Evolutionary conservation across 2,329 filamentous ascomycete species (phyloP), one percentile per base, ranked within the genome.

Genomic region (Epichloe uncinata): DNA sequence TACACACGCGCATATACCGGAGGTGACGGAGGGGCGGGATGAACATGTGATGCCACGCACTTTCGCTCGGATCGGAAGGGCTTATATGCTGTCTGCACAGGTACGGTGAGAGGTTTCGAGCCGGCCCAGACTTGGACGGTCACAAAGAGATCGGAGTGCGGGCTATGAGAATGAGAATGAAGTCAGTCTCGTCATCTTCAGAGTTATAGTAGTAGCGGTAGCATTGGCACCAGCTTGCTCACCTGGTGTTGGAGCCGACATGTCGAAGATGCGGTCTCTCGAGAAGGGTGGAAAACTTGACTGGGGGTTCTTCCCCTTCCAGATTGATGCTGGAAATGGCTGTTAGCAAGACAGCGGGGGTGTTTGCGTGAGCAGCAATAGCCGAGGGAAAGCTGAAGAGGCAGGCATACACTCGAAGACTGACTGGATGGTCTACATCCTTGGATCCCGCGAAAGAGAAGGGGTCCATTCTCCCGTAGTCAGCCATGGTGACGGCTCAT

Each of bases 361-460:
- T 18, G 33, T 48, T 4, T 30, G n/a, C 15, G 12, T 13, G 42
- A 30, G 26, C 50, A n/a, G 12, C 22, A 18, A 38, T 26, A 13
- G 18, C 15, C 33, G 1, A 16, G 12, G 22, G 5, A 15, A 3
- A 12, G 38, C 34, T 38, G 12, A 45, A 36, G 30, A 49, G 38
- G 45, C 40, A 37, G 36, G 57, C 73, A 56, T 61, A 81, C 79
- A 85, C 81, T 66, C 79, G 78, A 59, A 84, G 72, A 68, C 73
- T 80, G 57, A 84, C 74, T 18, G 85, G 81, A 56, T 90, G 79
- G 58, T 88, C 77, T 58, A 97, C 75, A 66, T 87, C 82, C 56
- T 88, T 85, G 52, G 93, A 95, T 62, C 83, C 87, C 57, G 88
- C 90, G 72, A 97, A 97, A 33, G 90, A 95, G 69, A 95, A 96